A percentile compares a stretch with the other conserved stretches of the same genome.
These are phyloP conservation scores for Aspergillus leporis DNA, from an alignment of 495 filamentous ascomycete species.

Conservation along the genomic window DNA sequence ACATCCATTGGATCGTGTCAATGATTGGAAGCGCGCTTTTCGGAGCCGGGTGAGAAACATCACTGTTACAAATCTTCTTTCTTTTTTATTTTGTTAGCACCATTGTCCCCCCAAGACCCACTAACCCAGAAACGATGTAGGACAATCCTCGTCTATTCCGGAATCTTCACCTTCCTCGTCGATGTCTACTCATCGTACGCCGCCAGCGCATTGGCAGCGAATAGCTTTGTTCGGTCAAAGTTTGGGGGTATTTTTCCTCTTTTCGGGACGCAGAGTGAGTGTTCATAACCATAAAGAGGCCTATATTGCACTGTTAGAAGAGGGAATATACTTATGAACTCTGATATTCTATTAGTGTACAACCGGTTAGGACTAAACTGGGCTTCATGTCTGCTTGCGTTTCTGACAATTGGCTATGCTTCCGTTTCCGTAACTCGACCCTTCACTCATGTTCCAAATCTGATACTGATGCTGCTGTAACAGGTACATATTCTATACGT, in stretches of 20 bases:
- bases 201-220: slow-evolving; percentile 84
- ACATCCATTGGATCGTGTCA: slow-evolving; percentile 77
- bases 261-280: slow-evolving; percentile 64
- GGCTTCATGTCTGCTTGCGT: slow-evolving; percentile 68
- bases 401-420: slow-evolving; percentile 68
- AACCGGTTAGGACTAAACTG: slow-evolving; percentile 67
- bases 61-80: slow-evolving; percentile 13
- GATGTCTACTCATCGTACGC: slow-evolving; percentile 89
- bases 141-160: slow-evolving; percentile 76
- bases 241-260: slow-evolving; percentile 82
- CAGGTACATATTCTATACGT: slow-evolving; percentile 66
- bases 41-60: slow-evolving; percentile 63
- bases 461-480: not conserved
- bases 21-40: slow-evolving; percentile 82
- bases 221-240: slow-evolving; percentile 75
- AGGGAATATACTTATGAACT: no score
- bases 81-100: slow-evolving; percentile 11
- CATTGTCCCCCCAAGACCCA: not conserved
- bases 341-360: slow-evolving; percentile 52
- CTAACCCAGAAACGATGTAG: slow-evolving; percentile 38
- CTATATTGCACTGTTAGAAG: no score
- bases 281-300: not conserved
- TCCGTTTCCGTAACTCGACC: slow-evolving; percentile 61
- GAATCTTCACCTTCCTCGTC: slow-evolving; percentile 92
- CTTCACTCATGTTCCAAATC: not conserved